These are phyloP conservation scores for Melampsora americana DNA, from an alignment of 1,284 basidiomycete genomes.

Conservation along the genomic window DNA sequence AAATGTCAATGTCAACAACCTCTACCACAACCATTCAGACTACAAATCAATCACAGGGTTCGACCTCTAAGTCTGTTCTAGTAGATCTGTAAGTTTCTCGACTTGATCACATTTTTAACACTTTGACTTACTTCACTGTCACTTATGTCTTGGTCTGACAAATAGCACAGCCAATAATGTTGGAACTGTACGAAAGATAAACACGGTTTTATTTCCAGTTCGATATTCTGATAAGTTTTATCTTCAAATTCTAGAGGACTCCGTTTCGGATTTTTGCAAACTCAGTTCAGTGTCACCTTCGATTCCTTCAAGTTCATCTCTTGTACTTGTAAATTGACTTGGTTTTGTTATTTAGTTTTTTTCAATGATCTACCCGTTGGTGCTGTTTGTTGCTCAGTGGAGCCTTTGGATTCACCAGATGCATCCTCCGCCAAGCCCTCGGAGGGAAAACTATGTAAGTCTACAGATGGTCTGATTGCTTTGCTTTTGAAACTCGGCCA, in stretches of 20 bases:
- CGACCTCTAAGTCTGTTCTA: not conserved
- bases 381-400: constrained; percentile 31
- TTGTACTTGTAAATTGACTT: not conserved
- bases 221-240: constrained; percentile 39
- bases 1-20: not conserved
- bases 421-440: not conserved
- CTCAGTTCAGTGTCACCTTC: constrained; percentile 5
- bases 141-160: not conserved
- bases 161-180: constrained; percentile 32
- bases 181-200: constrained; percentile 26
- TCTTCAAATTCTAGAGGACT: constrained; percentile 20
- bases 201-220: constrained; percentile 42
- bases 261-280: constrained; percentile 39
- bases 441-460: constrained; percentile 35
- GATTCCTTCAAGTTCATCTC: not conserved
- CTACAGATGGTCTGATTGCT: not conserved
- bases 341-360: constrained; percentile 14
- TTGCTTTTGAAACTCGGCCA: constrained; percentile 20
- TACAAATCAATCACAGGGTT: not conserved
- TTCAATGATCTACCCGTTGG: constrained; percentile 43
- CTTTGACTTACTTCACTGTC: not conserved
- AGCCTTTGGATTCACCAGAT: constrained; percentile 8
- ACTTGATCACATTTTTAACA: not conserved
- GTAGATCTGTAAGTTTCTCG: constrained; percentile 8
- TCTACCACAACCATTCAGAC: not conserved